Evolutionary conservation across 208 protist species (phyloP).

Genomic region (Acanthamoeba culbertsoni): DNA sequence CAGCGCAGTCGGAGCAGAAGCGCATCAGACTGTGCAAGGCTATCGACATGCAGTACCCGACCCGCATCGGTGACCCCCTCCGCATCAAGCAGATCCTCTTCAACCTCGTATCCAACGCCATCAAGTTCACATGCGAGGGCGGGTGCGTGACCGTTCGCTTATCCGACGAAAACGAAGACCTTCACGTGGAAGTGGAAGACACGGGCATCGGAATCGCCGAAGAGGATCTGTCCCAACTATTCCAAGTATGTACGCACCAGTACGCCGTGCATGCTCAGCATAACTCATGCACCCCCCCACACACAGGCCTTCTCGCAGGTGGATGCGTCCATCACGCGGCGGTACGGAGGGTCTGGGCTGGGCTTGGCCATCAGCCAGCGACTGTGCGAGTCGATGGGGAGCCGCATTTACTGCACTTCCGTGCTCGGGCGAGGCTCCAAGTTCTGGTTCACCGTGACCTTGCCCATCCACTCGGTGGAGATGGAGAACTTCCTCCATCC

Average conservation of each 20-base stretch:
- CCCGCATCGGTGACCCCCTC: constrained; percentile 56
- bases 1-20: neutral
- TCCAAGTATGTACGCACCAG: neutral
- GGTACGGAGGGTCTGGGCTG: constrained; percentile 15
- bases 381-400: constrained; percentile 20
- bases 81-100: constrained; percentile 21
- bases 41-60: neutral
- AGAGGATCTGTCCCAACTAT: constrained; percentile 46
- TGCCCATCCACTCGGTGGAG: constrained; percentile 10
- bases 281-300: neutral
- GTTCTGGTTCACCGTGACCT: constrained; percentile 44
- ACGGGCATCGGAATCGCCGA: constrained; percentile 71
- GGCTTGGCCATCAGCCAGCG: constrained; percentile 40
- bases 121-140: constrained; percentile 54
- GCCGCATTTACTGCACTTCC: neutral
- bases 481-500: constrained; percentile 7
- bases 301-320: constrained; percentile 5
- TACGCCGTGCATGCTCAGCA: neutral
- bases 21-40: neutral
- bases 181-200: constrained; percentile 62
- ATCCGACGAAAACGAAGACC: neutral
- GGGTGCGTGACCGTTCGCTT: neutral
- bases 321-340: neutral
- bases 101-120: constrained; percentile 37
- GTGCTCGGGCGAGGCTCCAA: neutral